phyloP scores from a whole-genome alignment of 164 flowering plant genomes.

The Cinnamomum micranthum region DNA sequence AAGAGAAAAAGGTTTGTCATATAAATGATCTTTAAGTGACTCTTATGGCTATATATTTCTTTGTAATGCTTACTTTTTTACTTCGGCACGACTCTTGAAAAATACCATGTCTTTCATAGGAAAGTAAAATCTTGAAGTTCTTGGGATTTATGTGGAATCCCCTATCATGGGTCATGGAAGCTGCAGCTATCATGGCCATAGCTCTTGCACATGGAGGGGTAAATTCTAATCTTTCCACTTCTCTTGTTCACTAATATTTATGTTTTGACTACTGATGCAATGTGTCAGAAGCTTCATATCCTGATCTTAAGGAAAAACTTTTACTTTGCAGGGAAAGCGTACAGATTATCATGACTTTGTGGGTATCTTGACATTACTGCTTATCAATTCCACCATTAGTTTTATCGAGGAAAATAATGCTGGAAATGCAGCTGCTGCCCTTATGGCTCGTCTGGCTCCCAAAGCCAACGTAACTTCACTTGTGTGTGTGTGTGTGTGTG shows the following conservation, averaged over 20 bases:
- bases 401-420: conserved; percentile 85
- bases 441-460: conserved; percentile 79
- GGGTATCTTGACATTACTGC: conserved; percentile 50
- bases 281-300: not conserved
- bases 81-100: not conserved
- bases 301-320: conserved; percentile 1
- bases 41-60: not conserved
- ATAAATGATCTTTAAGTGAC: not conserved
- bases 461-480: conserved; percentile 58
- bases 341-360: conserved; percentile 59
- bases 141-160: conserved; percentile 88
- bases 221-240: conserved; percentile 4
- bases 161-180: conserved; percentile 82
- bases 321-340: conserved; percentile 30
- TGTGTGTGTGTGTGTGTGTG: not conserved
- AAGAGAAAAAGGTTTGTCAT: conserved; percentile 59
- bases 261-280: not conserved
- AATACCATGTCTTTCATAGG: conserved; percentile 25
- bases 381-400: conserved; percentile 72
- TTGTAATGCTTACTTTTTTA: not conserved
- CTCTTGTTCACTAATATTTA: not conserved
- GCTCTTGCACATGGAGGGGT: conserved; percentile 83
- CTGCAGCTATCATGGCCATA: conserved; percentile 73
- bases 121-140: conserved; percentile 63
- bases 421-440: conserved; percentile 83